Conservation (phyloP, 2,329 filamentous ascomycete species). For the Basipetospora chlamydospora region DNA sequence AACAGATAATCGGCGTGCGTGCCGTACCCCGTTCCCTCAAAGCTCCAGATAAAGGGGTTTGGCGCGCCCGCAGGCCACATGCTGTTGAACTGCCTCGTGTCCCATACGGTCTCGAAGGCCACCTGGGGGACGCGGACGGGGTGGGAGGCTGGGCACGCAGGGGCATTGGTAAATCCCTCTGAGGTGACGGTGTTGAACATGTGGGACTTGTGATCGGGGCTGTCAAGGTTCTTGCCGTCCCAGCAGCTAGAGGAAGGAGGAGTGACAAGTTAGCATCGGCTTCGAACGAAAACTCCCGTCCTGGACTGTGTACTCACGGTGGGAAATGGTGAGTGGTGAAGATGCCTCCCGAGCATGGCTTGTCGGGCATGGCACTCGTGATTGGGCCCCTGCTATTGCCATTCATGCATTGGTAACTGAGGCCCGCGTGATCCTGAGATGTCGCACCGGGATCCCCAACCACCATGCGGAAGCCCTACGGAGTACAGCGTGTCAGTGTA, state of each 20-base stretch:
- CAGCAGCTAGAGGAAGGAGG: slow-evolving; percentile 28
- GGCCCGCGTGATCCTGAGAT: slow-evolving; percentile 21
- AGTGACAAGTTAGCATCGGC: background rate
- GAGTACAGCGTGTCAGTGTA: background rate
- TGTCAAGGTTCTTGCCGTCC: slow-evolving; percentile 36
- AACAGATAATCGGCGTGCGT: slow-evolving; percentile 20
- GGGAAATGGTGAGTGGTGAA: slow-evolving; percentile 37
- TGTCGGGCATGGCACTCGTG: slow-evolving; percentile 31
- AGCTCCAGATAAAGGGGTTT: slow-evolving; percentile 7
- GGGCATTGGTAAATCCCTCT: slow-evolving; percentile 4
- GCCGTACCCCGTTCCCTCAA: slow-evolving; percentile 12
- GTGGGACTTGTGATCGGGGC: slow-evolving; percentile 31
- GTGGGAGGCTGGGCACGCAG: slow-evolving; percentile 6
- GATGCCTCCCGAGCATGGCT: slow-evolving; percentile 34
- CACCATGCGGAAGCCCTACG: slow-evolving; percentile 30
- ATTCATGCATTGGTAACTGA: slow-evolving; percentile 31
- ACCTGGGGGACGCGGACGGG: slow-evolving; percentile 8
- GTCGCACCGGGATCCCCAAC: slow-evolving; percentile 21
- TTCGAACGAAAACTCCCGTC: too few species aligned
- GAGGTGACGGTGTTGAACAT: slow-evolving; percentile 4
- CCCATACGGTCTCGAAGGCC: slow-evolving; percentile 8
- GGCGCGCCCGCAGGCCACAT: slow-evolving; percentile 5
- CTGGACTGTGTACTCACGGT: too few species aligned
- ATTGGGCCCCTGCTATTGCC: slow-evolving; percentile 32
- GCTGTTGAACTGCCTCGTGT: slow-evolving; percentile 8